Conservation (phyloP, 148 eudicot species). For the Chenopodium berlandieri region DNA sequence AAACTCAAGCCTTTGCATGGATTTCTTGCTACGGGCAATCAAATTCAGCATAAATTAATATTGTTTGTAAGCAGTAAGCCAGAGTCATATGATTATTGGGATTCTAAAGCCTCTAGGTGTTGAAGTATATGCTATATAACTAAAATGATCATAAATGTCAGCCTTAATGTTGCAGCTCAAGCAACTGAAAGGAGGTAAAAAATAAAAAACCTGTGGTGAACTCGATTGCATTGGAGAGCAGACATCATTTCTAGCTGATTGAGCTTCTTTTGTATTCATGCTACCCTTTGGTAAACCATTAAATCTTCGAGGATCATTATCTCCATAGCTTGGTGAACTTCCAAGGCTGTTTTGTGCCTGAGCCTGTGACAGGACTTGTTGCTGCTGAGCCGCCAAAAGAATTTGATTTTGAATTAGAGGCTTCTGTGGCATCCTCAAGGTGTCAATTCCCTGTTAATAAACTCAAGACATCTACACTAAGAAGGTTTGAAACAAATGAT, state of each 20-base stretch:
- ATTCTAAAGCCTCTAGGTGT: neutral
- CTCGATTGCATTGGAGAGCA: constrained; percentile 88
- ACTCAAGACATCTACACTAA: constrained; percentile 11
- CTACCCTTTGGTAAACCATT: constrained; percentile 84
- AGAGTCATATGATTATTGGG: neutral
- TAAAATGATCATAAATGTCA: neutral
- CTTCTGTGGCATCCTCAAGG: constrained; percentile 80
- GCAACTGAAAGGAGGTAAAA: constrained; percentile 10
- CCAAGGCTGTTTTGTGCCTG: constrained; percentile 84
- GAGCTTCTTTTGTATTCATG: constrained; percentile 81
- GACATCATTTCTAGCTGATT: constrained; percentile 80
- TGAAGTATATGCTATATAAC: too few species aligned
- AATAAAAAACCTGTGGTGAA: constrained; percentile 72
- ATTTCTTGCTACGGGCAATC: neutral
- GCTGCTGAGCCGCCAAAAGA: constrained; percentile 80
- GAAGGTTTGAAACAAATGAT: neutral
- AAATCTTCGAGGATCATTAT: constrained; percentile 49
- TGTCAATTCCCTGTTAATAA: constrained; percentile 72
- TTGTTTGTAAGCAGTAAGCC: neutral
- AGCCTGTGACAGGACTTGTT: constrained; percentile 80
- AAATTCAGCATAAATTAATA: neutral
- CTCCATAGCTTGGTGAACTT: constrained; percentile 68
- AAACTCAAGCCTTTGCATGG: neutral
- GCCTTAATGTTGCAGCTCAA: neutral
- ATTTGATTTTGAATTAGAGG: constrained; percentile 72